Evolutionary conservation across 2,329 filamentous ascomycete genomes (phyloP), one percentile per base, ranked within the genome.

Genomic region (Pseudofabraea citricarpa): DNA sequence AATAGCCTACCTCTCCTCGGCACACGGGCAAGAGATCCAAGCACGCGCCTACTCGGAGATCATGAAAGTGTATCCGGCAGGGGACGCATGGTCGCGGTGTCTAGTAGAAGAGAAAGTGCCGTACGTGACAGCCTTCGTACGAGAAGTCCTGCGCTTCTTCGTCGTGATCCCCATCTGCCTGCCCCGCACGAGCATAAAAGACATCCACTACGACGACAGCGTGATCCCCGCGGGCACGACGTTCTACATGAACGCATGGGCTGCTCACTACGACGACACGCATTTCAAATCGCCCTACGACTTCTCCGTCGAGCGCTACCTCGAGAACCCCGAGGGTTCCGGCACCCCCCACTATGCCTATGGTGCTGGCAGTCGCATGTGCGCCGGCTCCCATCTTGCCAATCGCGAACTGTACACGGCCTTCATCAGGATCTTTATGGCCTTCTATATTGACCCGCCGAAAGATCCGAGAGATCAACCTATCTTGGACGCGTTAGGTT

Each of bases 221-320:
- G 66, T 73, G 1, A 86, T 93, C 27, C 87, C 87, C 0, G 75
- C 85, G 0, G 84, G 85, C 1, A 90, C 84, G 1, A 87, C 83
- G 2, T 89, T 91, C 54, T 89, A 90, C 64, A 84, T 91, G 85
- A 90, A 84, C 55, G 82, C 85, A 8, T 89, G 83, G 63, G 83
- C 82, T 1, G 85, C 84, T 20, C 75, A 90, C 63, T 87, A 87
- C 61, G 86, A 90, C 57, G 70, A 73, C 5, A 62, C 65, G 0
- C 84, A 87, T 58, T 90, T 87, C 68, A 76, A 79, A 49, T 61
- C 77, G 21, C 77, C 85, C 0, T 49, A 72, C 21, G 64, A 68
- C 6, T 89, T 90, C 60, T 68, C 79, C n/a, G 82, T 85, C 0
- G 84, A 89, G 50, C 76, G 85, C 20, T 90, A 84, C 57, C 66